These are phyloP conservation scores for Fomitopsis pinicola DNA, from an alignment of 1,284 basidiomycete species.

Conservation along the genomic window DNA sequence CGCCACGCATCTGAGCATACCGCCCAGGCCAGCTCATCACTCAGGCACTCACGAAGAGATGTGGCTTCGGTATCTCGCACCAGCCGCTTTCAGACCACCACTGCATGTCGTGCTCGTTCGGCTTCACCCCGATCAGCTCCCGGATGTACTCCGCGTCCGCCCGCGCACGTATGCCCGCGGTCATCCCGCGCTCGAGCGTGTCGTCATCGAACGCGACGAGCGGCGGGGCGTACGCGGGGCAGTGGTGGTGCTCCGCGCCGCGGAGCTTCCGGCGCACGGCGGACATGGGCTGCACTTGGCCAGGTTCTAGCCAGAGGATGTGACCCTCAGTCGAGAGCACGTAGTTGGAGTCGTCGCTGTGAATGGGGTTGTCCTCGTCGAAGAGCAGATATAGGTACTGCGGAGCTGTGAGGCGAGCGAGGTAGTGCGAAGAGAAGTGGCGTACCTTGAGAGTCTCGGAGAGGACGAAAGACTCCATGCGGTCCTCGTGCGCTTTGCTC, in stretches of 20 bases:
- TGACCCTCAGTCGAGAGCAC: conserved; percentile 95
- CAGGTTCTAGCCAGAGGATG: conserved; percentile 62
- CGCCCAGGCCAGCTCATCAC: not conserved
- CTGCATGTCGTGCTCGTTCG: conserved; percentile 46
- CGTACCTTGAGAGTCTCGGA: conserved; percentile 86
- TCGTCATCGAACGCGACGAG: conserved; percentile 28
- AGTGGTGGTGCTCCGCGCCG: conserved; percentile 64
- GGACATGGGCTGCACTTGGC: conserved; percentile 53
- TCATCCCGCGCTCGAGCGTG: conserved; percentile 41
- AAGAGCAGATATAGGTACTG: conserved; percentile 92
- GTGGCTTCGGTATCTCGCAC: conserved; percentile 68
- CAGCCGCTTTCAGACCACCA: conserved; percentile 66
- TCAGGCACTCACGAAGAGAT: conserved; percentile 60
- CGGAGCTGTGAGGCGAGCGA: not conserved
- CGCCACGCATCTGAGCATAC: not conserved
- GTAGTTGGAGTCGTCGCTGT: conserved; percentile 73
- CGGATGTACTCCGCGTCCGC: conserved; percentile 77
- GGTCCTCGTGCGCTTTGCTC: conserved; percentile 78
- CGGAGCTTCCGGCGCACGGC: conserved; percentile 57
- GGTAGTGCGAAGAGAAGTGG: not conserved
- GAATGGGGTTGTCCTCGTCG: conserved; percentile 76
- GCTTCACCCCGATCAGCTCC: conserved; percentile 51
- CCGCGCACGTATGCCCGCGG: conserved; percentile 65
- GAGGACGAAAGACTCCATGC: conserved; percentile 91
- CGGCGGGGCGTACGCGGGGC: conserved; percentile 62